Conservation (phyloP, 352 stramenopile species). For the Phytopythium ostracodes region DNA sequence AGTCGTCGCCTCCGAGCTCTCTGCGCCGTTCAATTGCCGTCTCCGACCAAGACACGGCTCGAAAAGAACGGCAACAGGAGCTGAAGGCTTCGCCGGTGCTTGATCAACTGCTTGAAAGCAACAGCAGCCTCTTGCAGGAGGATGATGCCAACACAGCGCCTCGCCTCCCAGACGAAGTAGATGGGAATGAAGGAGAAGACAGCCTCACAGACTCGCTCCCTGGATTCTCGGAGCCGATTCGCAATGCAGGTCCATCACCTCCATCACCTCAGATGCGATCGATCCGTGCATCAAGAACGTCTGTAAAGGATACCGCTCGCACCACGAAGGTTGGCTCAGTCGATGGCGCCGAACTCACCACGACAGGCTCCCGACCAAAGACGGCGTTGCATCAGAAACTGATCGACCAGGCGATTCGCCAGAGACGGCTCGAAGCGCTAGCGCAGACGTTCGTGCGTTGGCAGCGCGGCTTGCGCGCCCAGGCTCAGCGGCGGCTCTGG, state of each 20-base stretch:
- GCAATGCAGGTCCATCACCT: neutral
- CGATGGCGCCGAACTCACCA: neutral
- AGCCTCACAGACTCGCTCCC: slow-evolving; percentile 26
- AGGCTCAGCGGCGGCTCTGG: slow-evolving; percentile 31
- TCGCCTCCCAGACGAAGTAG: neutral
- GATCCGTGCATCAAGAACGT: neutral
- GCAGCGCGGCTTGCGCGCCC: slow-evolving; percentile 48
- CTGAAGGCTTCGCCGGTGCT: neutral
- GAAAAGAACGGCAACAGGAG: neutral
- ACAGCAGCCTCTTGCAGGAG: neutral
- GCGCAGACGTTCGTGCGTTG: slow-evolving; percentile 44
- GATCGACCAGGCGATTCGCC: slow-evolving; percentile 46
- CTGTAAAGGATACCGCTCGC: neutral
- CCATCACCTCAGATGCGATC: neutral
- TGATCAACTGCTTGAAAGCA: neutral
- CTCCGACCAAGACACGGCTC: neutral
- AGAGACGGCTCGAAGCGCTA: slow-evolving; percentile 35
- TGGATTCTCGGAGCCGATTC: slow-evolving; percentile 26
- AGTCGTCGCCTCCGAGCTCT: neutral
- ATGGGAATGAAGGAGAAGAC: slow-evolving; percentile 8
- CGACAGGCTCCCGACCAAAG: slow-evolving; percentile 1
- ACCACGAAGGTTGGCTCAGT: neutral
- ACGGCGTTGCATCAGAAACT: slow-evolving; percentile 52
- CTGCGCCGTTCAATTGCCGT: neutral
- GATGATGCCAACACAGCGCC: neutral